Conservation (phyloP, 148 eudicot species). For the Rhododendron williamsianum region DNA sequence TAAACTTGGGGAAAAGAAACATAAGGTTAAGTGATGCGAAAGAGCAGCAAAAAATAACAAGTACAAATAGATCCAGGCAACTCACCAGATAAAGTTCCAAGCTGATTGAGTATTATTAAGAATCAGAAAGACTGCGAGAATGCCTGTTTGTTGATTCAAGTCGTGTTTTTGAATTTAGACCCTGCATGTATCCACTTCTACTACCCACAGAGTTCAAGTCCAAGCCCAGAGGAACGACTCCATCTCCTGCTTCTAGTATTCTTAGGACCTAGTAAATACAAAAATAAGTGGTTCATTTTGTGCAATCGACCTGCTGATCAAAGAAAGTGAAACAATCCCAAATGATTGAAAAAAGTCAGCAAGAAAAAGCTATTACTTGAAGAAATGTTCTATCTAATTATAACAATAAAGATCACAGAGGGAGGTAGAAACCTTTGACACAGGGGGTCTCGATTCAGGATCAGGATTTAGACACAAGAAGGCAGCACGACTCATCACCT, state of each 20-base stretch:
- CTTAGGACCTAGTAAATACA: constrained; percentile 41
- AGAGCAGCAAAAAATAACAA: neutral
- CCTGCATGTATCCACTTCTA: constrained; percentile 54
- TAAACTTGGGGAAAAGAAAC: neutral
- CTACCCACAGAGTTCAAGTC: constrained; percentile 50
- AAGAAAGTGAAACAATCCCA: neutral
- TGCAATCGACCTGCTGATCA: neutral
- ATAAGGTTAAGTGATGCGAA: neutral
- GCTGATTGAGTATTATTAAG: constrained; percentile 2
- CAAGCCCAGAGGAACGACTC: constrained; percentile 39
- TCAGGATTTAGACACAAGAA: constrained; percentile 73
- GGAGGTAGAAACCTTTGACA: constrained; percentile 66
- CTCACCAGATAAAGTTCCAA: neutral
- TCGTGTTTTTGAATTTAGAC: constrained; percentile 20
- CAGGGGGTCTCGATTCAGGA: constrained; percentile 77
- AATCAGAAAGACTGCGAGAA: constrained; percentile 55
- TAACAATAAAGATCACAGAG: neutral
- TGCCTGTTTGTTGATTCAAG: constrained; percentile 41
- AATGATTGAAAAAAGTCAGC: neutral
- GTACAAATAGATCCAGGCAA: neutral
- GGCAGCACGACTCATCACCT: constrained; percentile 72
- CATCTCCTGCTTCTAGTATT: constrained; percentile 63
- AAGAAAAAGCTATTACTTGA: neutral
- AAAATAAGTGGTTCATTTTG: neutral
- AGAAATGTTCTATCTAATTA: neutral